Base-by-base conservation (phyloP, 148 eudicot genomes). In the Persicaria maculosa region DNA sequence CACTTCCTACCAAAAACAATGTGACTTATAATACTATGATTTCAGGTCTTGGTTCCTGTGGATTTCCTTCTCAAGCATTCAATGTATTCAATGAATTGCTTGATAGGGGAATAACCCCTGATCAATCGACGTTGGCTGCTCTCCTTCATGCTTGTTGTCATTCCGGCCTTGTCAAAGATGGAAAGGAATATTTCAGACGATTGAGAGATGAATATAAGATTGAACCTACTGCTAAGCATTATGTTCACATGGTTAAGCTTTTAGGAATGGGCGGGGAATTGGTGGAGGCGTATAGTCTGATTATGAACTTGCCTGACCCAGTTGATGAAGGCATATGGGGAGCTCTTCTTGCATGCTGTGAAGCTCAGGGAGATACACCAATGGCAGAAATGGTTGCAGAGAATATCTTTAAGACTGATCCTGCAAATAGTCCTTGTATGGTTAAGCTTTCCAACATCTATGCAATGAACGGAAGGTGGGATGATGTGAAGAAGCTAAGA, bases 261-360 rank as follows among this genome's bases (percentile, higher is more conserved):
- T 82, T 91, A 9, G 98, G 94, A 70, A 86, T 84, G 97, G 81
- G 75, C 16, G 94, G 97, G 74, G 82, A 83, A 72, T 82, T 93
- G 74, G 85, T 86, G 55, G 91, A 93, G 83, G 94, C 98, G 45
- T 86, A 86, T 72, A 68, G 61, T 59, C 83, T 91, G 59, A 61
- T 91, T 31, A 53, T 74, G n/a, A 76, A 81, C 17, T 75, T 89
- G 81, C 72, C 85, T 22, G 80, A 80, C 76, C 92, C 90, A 9
- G 85, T 91, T 73, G 88, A 91, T 76, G 80, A 85, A 22, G 83
- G 94, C 65, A 76, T 93, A 62, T 89, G 92, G 94, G 98, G 98
- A 74, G 98, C 98, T 46, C 84, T 93, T 67, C 76, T 93, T 40
- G 86, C 92, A 19, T 86, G 98, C 72, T 93, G 97, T 80, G 88